Evolutionary conservation across 2,329 filamentous ascomycete species (phyloP), one percentile per base, ranked within the genome.

Genomic region (Epichloe baconii): DNA sequence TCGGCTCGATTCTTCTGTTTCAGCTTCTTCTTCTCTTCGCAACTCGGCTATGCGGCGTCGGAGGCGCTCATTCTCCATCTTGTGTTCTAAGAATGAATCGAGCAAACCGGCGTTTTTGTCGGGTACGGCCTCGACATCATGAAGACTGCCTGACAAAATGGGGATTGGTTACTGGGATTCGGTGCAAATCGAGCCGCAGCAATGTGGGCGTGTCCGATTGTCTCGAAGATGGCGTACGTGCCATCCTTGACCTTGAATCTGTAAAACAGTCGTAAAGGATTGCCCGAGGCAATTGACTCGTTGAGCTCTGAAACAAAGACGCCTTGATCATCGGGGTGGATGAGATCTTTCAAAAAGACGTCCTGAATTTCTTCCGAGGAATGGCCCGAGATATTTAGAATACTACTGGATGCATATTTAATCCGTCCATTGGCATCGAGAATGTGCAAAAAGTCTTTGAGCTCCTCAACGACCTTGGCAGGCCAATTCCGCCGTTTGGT

Each of bases 21-120:
- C 90, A 50, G 90, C 86, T 52, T 84, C 81, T 65, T 96, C 91
- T 66, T 96, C 91, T 54, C 79, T 78, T 58, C 86, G 87, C 50
- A 96, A 73, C 67, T 94, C 88, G 17, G 85, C 82, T 55, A 97
- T 95, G 43, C 88, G 82, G 59, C 88, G 85, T 61, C 81, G 82
- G 47, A 97, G 69, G 4, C 90, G 80, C 70, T 95, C 89, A 61
- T 96, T 95, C 66, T 96, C 91, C 50, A 95, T 91, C 68, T 96
- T 96, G 71, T 96, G 90, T 65, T 97, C 91, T 31, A 97, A 74
- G 61, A 96, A 96, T 0, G 89, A 94, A 68, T 97, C 90, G 19
- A 96, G 75, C 11, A 96, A 75, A 3, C 79, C 80, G 1, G 88
- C 84, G 62, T 91, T 95, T 86, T 90, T 34, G 86, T 94, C 5